Evolutionary conservation across 495 filamentous ascomycete genomes (phyloP).

Genomic region (Xanthoparmelia taractica): DNA sequence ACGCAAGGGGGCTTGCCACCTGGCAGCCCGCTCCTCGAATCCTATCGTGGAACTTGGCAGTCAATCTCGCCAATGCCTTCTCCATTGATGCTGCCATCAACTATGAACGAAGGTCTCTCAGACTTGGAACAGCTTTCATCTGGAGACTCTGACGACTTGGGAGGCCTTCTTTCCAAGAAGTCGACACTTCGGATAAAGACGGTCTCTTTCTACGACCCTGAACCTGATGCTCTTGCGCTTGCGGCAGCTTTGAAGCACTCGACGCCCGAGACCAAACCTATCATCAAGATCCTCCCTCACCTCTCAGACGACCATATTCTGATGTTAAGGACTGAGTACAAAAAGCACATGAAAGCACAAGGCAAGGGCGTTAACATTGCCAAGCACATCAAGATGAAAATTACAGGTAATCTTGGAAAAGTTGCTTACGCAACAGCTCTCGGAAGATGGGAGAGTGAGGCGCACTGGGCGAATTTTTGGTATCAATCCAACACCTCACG

Average conservation of each 20-base stretch:
- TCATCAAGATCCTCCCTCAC: constrained; percentile 77
- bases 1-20: constrained; percentile 44
- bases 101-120: constrained; percentile 43
- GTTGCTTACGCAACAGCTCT: constrained; percentile 83
- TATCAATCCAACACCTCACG: constrained; percentile 83
- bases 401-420: constrained; percentile 79
- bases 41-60: constrained; percentile 92
- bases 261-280: constrained; percentile 55
- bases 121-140: constrained; percentile 39
- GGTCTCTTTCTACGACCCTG: constrained; percentile 66
- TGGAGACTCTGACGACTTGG: constrained; percentile 23
- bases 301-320: constrained; percentile 80
- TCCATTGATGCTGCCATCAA: constrained; percentile 46
- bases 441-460: constrained; percentile 86
- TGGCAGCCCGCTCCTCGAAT: constrained; percentile 77
- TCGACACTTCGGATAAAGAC: constrained; percentile 17
- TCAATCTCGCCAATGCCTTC: constrained; percentile 92
- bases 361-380: constrained; percentile 87
- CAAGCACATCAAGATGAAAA: constrained; percentile 80
- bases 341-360: constrained; percentile 72
- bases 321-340: constrained; percentile 79
- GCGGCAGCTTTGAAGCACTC: constrained; percentile 66
- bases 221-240: constrained; percentile 66
- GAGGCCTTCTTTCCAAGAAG: constrained; percentile 12
- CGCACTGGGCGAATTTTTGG: constrained; percentile 98